These are phyloP conservation scores for Dioscorea zingiberensis DNA, from an alignment of 106 monocot genomes.

Conservation along the genomic window DNA sequence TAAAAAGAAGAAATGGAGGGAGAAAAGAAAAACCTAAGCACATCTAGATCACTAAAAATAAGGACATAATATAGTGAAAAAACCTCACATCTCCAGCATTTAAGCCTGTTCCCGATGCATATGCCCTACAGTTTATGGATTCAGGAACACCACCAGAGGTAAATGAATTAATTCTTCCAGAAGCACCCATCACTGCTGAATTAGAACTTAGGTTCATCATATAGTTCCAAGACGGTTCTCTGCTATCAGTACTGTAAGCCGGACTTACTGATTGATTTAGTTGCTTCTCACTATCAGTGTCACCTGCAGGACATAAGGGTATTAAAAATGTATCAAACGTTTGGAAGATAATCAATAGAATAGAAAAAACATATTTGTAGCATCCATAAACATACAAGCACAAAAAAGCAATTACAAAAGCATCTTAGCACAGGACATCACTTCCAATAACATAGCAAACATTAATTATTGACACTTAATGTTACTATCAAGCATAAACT, in stretches of 20 bases:
- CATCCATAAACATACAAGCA: neutral
- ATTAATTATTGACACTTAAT: neutral
- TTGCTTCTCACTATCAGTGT: conserved; percentile 1
- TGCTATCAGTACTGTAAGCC: conserved; percentile 10
- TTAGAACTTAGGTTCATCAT: conserved; percentile 21
- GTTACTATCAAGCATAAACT: neutral
- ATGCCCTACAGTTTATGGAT: no score
- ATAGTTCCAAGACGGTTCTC: conserved; percentile 34
- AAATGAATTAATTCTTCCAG: no score
- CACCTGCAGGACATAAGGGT: conserved; percentile 9
- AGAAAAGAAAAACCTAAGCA: neutral
- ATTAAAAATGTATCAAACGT: neutral
- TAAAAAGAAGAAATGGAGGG: neutral
- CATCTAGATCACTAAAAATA: neutral
- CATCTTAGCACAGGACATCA: no score
- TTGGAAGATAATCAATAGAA: neutral
- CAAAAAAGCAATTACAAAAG: neutral
- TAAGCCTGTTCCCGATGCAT: no score
- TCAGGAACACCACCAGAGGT: no score
- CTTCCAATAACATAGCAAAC: no score
- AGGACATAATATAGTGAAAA: conserved; percentile 2
- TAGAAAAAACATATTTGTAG: neutral
- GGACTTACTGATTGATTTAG: conserved; percentile 8
- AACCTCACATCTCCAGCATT: neutral
- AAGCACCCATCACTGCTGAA: conserved; percentile 5